Evolutionary conservation across 78 protist genomes (phyloP).

Genomic region (Mastigamoeba balamuthi): DNA sequence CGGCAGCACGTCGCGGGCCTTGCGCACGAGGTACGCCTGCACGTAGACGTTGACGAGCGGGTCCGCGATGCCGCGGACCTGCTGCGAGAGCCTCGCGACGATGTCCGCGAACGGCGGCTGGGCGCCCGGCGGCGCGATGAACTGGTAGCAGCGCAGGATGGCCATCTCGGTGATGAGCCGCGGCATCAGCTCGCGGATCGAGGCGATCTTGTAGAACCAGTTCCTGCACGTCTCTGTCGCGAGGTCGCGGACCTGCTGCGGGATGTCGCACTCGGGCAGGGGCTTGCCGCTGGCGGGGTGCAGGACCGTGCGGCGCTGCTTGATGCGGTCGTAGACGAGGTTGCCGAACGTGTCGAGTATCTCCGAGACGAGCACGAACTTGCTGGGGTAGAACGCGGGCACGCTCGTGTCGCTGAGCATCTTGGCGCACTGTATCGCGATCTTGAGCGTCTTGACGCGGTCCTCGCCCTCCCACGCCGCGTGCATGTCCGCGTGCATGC

Average conservation of each 20-base stretch:
- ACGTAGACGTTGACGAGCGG: conserved; percentile 74
- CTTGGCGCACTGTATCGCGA: conserved; percentile 71
- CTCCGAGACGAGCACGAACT: conserved; percentile 77
- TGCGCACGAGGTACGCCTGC: conserved; percentile 54
- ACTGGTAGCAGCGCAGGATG: conserved; percentile 57
- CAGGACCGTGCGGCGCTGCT: background rate
- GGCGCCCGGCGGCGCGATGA: conserved; percentile 26
- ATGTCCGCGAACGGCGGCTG: conserved; percentile 10
- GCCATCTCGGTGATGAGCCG: conserved; percentile 70
- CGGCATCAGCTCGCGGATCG: conserved; percentile 86
- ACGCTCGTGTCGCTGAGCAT: conserved; percentile 36
- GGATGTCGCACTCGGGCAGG: conserved; percentile 4
- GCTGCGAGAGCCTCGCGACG: conserved; percentile 16
- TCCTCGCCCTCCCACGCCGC: conserved; percentile 64
- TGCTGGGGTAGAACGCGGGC: conserved; percentile 74
- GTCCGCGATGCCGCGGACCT: conserved; percentile 64
- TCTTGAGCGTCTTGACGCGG: conserved; percentile 67
- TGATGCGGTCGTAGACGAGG: conserved; percentile 66
- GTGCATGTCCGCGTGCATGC: conserved; percentile 45
- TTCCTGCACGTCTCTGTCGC: conserved; percentile 84
- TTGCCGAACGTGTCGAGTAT: conserved; percentile 86
- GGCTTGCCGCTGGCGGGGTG: background rate
- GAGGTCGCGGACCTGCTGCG: background rate
- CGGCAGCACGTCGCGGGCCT: conserved; percentile 37
- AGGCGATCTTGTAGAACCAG: conserved; percentile 91